Conservation (phyloP, 2,329 filamentous ascomycete species). For the Pseudogymnoascus sp. region DNA sequence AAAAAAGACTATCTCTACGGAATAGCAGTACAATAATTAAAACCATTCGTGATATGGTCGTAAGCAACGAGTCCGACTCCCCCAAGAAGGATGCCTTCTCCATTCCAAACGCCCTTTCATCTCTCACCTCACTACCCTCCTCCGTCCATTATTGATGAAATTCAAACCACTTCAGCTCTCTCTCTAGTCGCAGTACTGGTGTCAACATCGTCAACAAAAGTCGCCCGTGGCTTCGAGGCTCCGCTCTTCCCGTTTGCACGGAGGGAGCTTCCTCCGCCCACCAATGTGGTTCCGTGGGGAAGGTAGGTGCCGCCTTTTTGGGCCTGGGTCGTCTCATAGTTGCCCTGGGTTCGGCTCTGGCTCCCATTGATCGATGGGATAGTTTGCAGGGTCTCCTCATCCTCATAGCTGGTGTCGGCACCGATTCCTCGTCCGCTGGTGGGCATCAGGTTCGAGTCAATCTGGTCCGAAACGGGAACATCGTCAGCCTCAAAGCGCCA, state of each 20-base stretch:
- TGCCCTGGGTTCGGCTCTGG: neutral
- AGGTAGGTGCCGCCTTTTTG: neutral
- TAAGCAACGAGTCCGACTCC: conserved; percentile 2
- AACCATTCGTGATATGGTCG: neutral
- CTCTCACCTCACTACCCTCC: neutral
- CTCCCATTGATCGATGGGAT: neutral
- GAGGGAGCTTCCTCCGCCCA: neutral
- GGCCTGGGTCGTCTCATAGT: neutral
- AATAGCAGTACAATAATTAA: neutral
- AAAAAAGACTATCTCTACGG: neutral
- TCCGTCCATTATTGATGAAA: conserved; percentile 1
- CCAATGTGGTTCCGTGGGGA: neutral
- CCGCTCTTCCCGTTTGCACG: neutral
- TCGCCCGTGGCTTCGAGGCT: neutral
- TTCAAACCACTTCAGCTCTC: conserved; percentile 1
- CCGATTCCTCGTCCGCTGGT: neutral
- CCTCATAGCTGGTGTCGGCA: neutral
- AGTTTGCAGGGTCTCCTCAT: neutral
- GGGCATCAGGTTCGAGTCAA: conserved; percentile 12
- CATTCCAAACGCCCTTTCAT: conserved; percentile 3
- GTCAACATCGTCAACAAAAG: neutral
- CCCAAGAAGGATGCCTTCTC: neutral
- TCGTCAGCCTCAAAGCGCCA: conserved; percentile 47
- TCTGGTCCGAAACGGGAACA: conserved; percentile 12
- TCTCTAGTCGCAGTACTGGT: neutral